A percentile compares a stretch with the other conserved stretches of the same genome.
Evolutionary conservation across 257 asterid species (phyloP).

Genomic region (Solanum chmielewskii): DNA sequence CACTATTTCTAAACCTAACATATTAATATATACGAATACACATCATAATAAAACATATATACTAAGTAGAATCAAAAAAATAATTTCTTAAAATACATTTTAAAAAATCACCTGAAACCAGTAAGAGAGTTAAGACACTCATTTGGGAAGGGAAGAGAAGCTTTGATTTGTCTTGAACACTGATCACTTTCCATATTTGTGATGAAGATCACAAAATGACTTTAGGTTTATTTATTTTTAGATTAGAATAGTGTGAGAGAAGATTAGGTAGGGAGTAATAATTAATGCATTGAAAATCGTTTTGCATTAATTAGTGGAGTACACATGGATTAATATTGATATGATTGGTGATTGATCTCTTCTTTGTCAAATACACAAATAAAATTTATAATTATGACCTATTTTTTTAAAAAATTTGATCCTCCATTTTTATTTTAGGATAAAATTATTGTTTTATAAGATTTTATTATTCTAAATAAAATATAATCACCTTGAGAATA

Average conservation of each 20-base stretch:
- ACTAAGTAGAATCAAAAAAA: background rate
- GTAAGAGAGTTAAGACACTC: constrained; percentile 22
- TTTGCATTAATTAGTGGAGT: background rate
- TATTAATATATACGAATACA: background rate
- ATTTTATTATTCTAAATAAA: background rate
- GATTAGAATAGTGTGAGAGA: background rate
- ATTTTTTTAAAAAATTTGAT: background rate
- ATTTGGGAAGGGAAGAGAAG: constrained; percentile 19
- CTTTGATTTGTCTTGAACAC: constrained; percentile 13
- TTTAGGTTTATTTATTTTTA: background rate
- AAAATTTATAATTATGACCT: background rate
- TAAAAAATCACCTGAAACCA: constrained; percentile 24
- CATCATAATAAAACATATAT: background rate
- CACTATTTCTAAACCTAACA: background rate
- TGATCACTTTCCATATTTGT: constrained; percentile 17
- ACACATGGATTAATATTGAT: background rate
- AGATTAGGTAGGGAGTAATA: background rate
- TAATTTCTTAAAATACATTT: background rate
- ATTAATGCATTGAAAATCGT: background rate
- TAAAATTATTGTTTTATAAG: background rate
- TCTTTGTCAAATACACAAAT: background rate
- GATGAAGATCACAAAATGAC: background rate
- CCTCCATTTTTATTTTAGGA: background rate
- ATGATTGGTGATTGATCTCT: background rate
- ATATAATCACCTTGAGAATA: background rate